Base-by-base conservation (phyloP, 2,329 filamentous ascomycete species). In the Myriosclerotinia duriaeana region DNA sequence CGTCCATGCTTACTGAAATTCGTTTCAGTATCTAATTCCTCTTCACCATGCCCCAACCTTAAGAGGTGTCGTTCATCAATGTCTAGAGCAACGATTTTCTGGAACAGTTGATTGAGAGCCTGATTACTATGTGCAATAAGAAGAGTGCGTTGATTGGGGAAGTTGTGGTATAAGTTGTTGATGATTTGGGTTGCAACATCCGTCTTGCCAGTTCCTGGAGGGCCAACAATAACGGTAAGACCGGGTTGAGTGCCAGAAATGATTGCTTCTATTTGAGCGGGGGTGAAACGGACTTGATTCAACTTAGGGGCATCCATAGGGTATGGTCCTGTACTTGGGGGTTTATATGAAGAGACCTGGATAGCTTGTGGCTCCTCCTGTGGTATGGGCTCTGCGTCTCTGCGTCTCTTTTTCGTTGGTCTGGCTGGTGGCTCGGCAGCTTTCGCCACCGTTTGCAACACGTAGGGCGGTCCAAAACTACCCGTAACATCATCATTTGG, bases 171-270 rank as follows among this genome's bases (percentile, higher is more conserved):
- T 72, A 99, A 90, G 77, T 98, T 97, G 81, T 92, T 97, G 79
- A 99, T 99, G 76, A 98, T 96, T 78, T 99, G 95, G 5, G 94
- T 97, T 58, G 93, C 93, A 64, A 99, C 95, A 78, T 99, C 95
- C n/a, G 95, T 99, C 81, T 99, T 99, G 69, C 96, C 95, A 8
- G 95, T 99, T 65, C 95, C 95, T 9, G 95, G 95, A 64, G 95
- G 95, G 0, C 95, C 95, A 69, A 99, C 92, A 72, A 99, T 90
- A 58, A 99, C 86, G 1, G 94, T 97, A 62, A 99, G 83, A 26
- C 96, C 95, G 46, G 95, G 94, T 74, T 99, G 96, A 8, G 92
- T 93, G 26, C 95, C 95, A 52, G 94, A 97, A 68, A 91, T 88
- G 74, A 99, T 95, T 36, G 95, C 95, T 77, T 98, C 91, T 38